phyloP scores from a whole-genome alignment of 768 basidiomycete genomes.

The Pisolithus marmoratus region DNA sequence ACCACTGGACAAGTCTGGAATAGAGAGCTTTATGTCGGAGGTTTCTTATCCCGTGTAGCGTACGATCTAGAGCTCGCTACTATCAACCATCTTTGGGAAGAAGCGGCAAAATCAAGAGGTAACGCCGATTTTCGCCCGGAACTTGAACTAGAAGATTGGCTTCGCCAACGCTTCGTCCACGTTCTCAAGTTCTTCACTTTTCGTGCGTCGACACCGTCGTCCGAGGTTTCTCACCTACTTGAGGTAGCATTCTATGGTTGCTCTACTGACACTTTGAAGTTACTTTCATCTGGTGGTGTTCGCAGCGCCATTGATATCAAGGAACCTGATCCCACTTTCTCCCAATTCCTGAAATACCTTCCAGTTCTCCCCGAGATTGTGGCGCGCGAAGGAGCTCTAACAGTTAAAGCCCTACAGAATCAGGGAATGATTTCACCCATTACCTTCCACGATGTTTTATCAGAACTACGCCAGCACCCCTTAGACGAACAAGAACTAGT shows the following conservation, averaged over 20 bases:
- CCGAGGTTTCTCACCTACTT: constrained; percentile 65
- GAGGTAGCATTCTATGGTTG: constrained; percentile 78
- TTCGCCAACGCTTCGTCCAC: constrained; percentile 65
- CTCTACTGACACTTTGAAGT: constrained; percentile 46
- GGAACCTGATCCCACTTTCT: constrained; percentile 64
- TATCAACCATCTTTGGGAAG: constrained; percentile 58
- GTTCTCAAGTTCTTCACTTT: constrained; percentile 88
- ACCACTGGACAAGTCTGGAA: constrained; percentile 65
- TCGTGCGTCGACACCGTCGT: constrained; percentile 78
- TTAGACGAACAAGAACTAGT: constrained; percentile 68
- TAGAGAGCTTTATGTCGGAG: constrained; percentile 79
- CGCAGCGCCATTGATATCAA: constrained; percentile 61
- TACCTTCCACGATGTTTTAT: constrained; percentile 76
- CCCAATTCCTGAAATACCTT: constrained; percentile 70
- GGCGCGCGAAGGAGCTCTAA: constrained; percentile 46
- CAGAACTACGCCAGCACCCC: constrained; percentile 66
- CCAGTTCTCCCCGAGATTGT: constrained; percentile 67
- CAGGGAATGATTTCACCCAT: constrained; percentile 68
- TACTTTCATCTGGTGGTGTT: constrained; percentile 75
- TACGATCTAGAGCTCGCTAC: constrained; percentile 77
- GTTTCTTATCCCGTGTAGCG: constrained; percentile 72
- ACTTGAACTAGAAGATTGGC: constrained; percentile 41
- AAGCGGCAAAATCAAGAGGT: constrained; percentile 31
- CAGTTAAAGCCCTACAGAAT: constrained; percentile 56
- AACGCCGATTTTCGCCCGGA: constrained; percentile 26